Base-by-base conservation (phyloP, 2,329 filamentous ascomycete genomes). In the Cladosporium colombiae region DNA sequence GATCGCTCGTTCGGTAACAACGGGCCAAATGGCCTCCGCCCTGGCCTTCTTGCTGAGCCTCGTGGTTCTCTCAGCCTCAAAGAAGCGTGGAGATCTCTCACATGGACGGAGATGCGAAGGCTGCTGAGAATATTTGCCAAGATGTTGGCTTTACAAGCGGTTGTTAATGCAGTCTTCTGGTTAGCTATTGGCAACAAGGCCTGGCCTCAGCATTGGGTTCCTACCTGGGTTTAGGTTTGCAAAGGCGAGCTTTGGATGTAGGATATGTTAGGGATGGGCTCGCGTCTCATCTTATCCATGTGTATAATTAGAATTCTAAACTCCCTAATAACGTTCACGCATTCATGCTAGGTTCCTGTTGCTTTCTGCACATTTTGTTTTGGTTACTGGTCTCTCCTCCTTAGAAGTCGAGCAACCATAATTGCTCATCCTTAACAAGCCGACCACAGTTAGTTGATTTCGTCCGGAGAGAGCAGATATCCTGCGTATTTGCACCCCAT, bases 1-100 rank as follows among this genome's bases (percentile, higher is more conserved):
- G 67, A 68, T 46, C 67, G 67, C 27, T 58, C 37, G n/a, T 68
- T 68, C 58, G 50, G 50, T 14, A 31, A 33, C 23, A 57, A 27
- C 14, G 49, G 50, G 8, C 18, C 50, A 13, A 46, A 63, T 25
- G 59, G 59, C 11, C 59, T 62, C 14, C 27, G 31, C 13, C 44
- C 59, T 5, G 59, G 59, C 3, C 27, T 62, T 23, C 59, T 62
- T 33, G 59, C 59, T 16, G 59, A 62, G 8, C 6, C 59, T 29
- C 44, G 59, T 5, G 59, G 59, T 14, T 11, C 31, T 11, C n/a
- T 62, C 10, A 62, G 44, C 29, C 33, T 62, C 27, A 16, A n/a
- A 10, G n/a, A 62, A 21, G 59, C 59, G n/a, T 62, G 59, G 59
- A 8, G 21, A 5, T 62, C 59, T n/a, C n/a, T 62, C 13, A 50